A percentile compares a stretch with the other conserved stretches of the same genome.
These are phyloP conservation scores for Dryadomyces quercus-mongolicae DNA, from an alignment of 2,329 filamentous ascomycete genomes.

Conservation along the genomic window DNA sequence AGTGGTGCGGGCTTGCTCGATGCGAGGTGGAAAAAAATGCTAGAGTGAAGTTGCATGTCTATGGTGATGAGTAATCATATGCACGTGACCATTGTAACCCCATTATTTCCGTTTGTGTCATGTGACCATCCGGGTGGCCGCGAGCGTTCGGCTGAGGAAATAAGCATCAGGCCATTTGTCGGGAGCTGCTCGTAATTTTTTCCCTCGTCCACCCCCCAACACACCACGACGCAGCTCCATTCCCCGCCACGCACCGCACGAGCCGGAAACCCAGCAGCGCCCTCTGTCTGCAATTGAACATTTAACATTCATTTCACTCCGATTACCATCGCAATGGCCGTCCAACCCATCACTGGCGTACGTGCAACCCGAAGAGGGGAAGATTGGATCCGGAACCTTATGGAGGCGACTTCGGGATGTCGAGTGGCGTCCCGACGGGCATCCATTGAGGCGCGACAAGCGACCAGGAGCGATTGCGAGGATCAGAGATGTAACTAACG, in stretches of 20 bases:
- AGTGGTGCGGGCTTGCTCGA: no score
- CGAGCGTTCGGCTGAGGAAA: constrained; percentile 8
- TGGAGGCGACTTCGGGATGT: neutral
- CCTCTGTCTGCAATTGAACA: neutral
- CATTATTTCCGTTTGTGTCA: no score
- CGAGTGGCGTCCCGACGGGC: no score
- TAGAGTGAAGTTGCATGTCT: no score
- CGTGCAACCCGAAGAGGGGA: constrained; percentile 18
- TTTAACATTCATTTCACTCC: neutral
- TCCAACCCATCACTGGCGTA: constrained; percentile 49
- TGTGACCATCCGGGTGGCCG: constrained; percentile 8
- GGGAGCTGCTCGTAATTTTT: constrained; percentile 8
- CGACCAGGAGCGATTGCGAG: neutral
- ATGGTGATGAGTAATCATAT: no score
- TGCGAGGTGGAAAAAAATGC: no score
- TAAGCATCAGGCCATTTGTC: constrained; percentile 14
- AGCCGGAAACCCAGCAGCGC: neutral
- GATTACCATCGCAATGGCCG: constrained; percentile 32
- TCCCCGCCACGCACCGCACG: neutral
- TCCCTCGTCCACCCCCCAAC: constrained; percentile 5
- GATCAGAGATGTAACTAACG: neutral
- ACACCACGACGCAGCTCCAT: neutral
- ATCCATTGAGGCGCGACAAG: no score
- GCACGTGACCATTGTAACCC: no score
- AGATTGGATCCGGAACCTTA: neutral